Conservation (phyloP, 2,329 filamentous ascomycete species). For the Alternaria rosae region DNA sequence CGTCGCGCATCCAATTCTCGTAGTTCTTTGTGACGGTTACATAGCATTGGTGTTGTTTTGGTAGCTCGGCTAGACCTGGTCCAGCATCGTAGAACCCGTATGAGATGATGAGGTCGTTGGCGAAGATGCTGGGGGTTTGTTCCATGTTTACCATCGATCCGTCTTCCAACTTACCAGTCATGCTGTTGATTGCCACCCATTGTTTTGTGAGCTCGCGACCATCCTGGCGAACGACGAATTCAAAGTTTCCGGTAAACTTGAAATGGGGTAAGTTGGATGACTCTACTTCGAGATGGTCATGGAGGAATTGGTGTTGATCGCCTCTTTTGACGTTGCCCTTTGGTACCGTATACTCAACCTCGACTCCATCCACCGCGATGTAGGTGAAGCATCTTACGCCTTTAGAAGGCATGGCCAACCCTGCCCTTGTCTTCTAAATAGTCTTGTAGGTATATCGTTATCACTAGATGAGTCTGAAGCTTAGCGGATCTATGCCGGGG, state of each 20-base stretch:
- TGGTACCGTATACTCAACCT: slow-evolving; percentile 57
- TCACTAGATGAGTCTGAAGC: neutral
- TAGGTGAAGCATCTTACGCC: slow-evolving; percentile 45
- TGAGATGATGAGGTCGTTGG: slow-evolving; percentile 50
- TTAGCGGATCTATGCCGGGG: neutral
- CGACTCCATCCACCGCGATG: slow-evolving; percentile 48
- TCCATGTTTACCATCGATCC: slow-evolving; percentile 50
- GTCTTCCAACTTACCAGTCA: slow-evolving; percentile 54
- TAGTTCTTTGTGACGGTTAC: slow-evolving; percentile 56
- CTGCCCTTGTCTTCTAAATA: neutral
- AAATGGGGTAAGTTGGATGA: slow-evolving; percentile 53
- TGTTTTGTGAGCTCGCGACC: slow-evolving; percentile 53
- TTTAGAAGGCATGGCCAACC: slow-evolving; percentile 44
- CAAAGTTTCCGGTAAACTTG: slow-evolving; percentile 56
- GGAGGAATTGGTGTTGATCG: slow-evolving; percentile 48
- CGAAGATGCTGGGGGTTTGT: slow-evolving; percentile 39
- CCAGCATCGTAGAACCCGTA: slow-evolving; percentile 62
- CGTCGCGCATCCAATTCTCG: slow-evolving; percentile 54
- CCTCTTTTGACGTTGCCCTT: slow-evolving; percentile 41
- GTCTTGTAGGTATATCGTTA: neutral
- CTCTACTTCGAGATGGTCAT: slow-evolving; percentile 57
- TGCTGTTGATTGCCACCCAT: slow-evolving; percentile 57
- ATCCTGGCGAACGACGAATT: slow-evolving; percentile 50
- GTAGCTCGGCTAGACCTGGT: slow-evolving; percentile 52
- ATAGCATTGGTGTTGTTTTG: slow-evolving; percentile 54